Percentiles rank a stretch among this genome's conserved stretches.
Evolutionary conservation across 2,329 filamentous ascomycete genomes (phyloP).

Genomic region (Cytospora paraplurivora): DNA sequence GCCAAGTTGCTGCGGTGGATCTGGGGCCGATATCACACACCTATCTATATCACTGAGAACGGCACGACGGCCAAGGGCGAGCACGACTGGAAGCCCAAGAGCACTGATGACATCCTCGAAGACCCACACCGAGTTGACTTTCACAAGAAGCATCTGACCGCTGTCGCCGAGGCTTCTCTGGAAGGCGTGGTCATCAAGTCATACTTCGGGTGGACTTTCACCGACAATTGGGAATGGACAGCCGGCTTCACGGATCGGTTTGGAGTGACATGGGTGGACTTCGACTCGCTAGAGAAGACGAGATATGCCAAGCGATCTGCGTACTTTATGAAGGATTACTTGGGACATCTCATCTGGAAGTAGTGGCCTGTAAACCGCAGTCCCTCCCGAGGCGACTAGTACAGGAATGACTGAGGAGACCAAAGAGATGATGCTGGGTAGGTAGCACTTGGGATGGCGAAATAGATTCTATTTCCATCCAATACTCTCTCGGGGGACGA

Average conservation of each 20-base stretch:
- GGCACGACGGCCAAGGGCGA: constrained; percentile 46
- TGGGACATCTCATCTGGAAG: constrained; percentile 35
- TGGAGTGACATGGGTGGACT: constrained; percentile 45
- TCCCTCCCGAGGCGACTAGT: too few species aligned
- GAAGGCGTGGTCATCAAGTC: constrained; percentile 43
- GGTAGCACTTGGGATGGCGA: too few species aligned
- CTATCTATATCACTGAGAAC: constrained; percentile 48
- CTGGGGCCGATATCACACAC: constrained; percentile 43
- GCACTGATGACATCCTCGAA: constrained; percentile 40
- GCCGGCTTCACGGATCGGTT: constrained; percentile 44
- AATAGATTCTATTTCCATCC: too few species aligned
- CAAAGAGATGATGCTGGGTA: too few species aligned
- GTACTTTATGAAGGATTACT: constrained; percentile 36
- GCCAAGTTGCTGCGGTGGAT: constrained; percentile 44
- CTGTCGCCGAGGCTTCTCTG: constrained; percentile 41
- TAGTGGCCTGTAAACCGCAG: background rate
- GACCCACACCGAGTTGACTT: constrained; percentile 44
- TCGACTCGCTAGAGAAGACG: constrained; percentile 39
- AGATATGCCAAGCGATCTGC: constrained; percentile 41
- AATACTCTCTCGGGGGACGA: too few species aligned
- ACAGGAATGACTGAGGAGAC: too few species aligned
- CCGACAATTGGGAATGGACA: constrained; percentile 50
- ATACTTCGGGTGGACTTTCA: constrained; percentile 47
- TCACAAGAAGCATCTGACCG: constrained; percentile 42
- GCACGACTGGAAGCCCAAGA: constrained; percentile 37